A percentile compares a stretch with the other conserved stretches of the same genome.
Conservation (phyloP, 1,139 yeast genomes). For the Debaryomyces robertsiae region DNA sequence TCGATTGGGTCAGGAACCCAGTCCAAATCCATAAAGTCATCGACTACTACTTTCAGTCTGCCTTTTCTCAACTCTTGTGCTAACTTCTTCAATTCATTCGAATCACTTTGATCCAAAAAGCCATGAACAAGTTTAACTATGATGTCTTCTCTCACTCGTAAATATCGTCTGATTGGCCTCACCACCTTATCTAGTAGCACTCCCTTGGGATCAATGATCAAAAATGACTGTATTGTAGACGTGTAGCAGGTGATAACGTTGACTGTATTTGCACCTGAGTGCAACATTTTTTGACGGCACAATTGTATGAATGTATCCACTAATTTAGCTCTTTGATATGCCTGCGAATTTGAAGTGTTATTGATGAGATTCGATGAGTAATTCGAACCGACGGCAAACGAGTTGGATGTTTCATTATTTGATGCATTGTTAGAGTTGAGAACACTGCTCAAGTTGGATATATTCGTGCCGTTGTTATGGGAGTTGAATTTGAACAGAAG, state of each 20-base stretch:
- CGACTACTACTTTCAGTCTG: constrained; percentile 21
- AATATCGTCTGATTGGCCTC: constrained; percentile 66
- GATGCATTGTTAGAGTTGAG: constrained; percentile 8
- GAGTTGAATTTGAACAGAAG: constrained; percentile 28
- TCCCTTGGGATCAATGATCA: constrained; percentile 85
- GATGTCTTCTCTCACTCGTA: constrained; percentile 75
- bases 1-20: constrained; percentile 96
- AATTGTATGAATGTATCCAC: constrained; percentile 55
- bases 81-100: constrained; percentile 50
- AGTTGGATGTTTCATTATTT: constrained; percentile 10
- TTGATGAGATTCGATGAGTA: constrained; percentile 20
- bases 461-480: constrained; percentile 1
- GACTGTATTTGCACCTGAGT: constrained; percentile 81
- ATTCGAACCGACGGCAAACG: constrained; percentile 18
- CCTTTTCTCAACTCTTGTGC: constrained; percentile 51
- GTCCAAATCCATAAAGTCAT: constrained; percentile 48
- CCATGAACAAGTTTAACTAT: constrained; percentile 73
- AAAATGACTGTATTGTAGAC: constrained; percentile 70
- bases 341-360: constrained; percentile 27
- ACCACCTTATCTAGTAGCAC: constrained; percentile 77
- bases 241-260: constrained; percentile 73
- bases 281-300: constrained; percentile 59
- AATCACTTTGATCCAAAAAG: constrained; percentile 51
- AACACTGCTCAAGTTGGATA: constrained; percentile 5
- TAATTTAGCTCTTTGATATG: constrained; percentile 51